These are phyloP conservation scores for Backusella mclennaniae DNA, from an alignment of 192 early-diverging fungal genomes.

Conservation along the genomic window DNA sequence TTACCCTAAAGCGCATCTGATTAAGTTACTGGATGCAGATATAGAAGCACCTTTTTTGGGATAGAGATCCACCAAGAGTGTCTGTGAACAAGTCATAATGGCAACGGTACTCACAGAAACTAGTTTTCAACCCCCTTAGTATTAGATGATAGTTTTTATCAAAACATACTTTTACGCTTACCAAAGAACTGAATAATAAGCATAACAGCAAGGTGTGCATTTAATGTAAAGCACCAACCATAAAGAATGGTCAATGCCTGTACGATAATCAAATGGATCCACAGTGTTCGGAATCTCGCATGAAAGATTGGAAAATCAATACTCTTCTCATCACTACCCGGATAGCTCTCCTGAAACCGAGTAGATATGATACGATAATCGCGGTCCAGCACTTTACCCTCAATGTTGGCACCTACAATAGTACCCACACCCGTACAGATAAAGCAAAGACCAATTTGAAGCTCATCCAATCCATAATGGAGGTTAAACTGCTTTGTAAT, in stretches of 20 bases:
- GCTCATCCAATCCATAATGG: background rate
- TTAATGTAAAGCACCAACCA: background rate
- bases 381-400: background rate
- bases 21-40: constrained; percentile 28
- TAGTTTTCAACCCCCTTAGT: too few relatives aligned
- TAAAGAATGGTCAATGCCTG: constrained; percentile 11
- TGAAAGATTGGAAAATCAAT: constrained; percentile 14
- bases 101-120: too few relatives aligned
- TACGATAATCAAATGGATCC: constrained; percentile 15
- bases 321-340: background rate
- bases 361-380: background rate
- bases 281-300: constrained; percentile 23
- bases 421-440: background rate
- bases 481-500: background rate
- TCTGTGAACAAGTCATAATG: background rate
- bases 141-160: too few relatives aligned
- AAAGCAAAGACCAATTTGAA: constrained; percentile 4
- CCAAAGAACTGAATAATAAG: constrained; percentile 17
- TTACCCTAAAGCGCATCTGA: constrained; percentile 21
- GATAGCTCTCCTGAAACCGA: too few relatives aligned
- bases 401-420: background rate
- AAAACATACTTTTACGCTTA: background rate
- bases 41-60: constrained; percentile 27
- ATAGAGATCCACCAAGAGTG: constrained; percentile 32
- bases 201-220: background rate